These are phyloP conservation scores for Mesembryanthemum crystallinum DNA, from an alignment of 148 eudicot genomes.

Conservation along the genomic window DNA sequence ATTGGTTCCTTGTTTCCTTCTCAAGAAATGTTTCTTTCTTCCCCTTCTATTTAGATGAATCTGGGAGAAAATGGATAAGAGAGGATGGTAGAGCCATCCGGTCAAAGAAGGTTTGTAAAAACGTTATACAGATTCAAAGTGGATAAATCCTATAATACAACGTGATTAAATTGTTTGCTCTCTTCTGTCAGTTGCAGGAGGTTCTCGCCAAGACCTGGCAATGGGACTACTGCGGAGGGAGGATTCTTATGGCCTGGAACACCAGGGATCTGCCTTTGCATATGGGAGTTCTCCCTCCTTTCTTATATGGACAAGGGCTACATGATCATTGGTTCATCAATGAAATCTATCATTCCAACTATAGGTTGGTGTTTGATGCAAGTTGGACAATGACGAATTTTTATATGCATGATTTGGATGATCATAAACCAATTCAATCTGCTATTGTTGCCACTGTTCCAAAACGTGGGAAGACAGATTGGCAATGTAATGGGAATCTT, in stretches of 20 bases:
- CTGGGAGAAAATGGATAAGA: conserved; percentile 58
- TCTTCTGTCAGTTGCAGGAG: conserved; percentile 76
- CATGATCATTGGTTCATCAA: conserved; percentile 79
- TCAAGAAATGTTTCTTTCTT: conserved; percentile 49
- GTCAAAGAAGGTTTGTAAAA: conserved; percentile 50
- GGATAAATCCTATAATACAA: conserved; percentile 12
- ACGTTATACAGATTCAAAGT: conserved; percentile 22
- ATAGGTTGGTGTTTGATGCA: conserved; percentile 80
- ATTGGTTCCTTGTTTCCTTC: conserved; percentile 78
- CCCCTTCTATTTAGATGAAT: conserved; percentile 55
- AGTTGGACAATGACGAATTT: conserved; percentile 67
- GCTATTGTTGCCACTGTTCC: background rate
- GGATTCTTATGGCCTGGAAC: conserved; percentile 89
- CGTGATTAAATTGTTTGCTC: conserved; percentile 24
- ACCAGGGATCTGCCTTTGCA: conserved; percentile 71
- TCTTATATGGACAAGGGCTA: conserved; percentile 70
- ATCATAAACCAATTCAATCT: conserved; percentile 26
- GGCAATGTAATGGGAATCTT: conserved; percentile 66
- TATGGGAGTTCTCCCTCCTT: conserved; percentile 87
- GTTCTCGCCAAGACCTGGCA: conserved; percentile 38
- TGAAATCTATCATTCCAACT: conserved; percentile 68
- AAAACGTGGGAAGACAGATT: conserved; percentile 30
- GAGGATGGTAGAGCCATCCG: conserved; percentile 47
- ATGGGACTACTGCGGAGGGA: conserved; percentile 44
- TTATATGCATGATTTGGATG: conserved; percentile 36